Evolutionary conservation across 768 basidiomycete species (phyloP), one percentile per base, ranked within the genome.

Genomic region (Leccinum truebloodii): DNA sequence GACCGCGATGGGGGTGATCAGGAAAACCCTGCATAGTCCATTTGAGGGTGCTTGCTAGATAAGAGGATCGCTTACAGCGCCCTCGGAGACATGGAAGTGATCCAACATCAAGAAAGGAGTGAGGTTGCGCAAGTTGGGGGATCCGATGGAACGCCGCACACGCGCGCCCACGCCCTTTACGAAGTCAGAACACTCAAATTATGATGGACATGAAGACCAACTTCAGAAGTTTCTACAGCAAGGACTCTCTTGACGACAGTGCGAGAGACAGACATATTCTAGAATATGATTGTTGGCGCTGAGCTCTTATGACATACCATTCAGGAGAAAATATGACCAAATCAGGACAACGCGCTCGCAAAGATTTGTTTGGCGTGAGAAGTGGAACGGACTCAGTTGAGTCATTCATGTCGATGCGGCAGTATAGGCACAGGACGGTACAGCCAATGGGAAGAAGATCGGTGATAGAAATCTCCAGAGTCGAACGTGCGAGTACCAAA

Each of bases 81-180:
- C 90, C 68, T 84, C 73, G 1, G 77, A 74, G 58, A 90, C 81
- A 67, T 87, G 84, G 69, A 93, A 93, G 69, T 95, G 88, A 70
- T 93, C 90, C 12, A 92, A 77, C 90, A 98, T 87, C 56, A 98
- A 80, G 80, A 98, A 98, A 1, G 95, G 95, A 0, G 89, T 88
- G 44, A 97, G 76, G 71, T 95, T 97, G 54, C 87, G 80, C 39
- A 98, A 78, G 50, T 73, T 78, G 74, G 78, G 77, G 4, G 86
- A 82, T 7, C 96, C 96, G 63, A 98, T 97, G 46, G 89, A 91
- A 53, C 96, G 81, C 59, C 94, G 83, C 22, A 98, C 96, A 54
- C 81, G 78, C 18, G 90, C 95, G 6, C 93, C 93, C 3, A 77
- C 89, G 9, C 95, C 93, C 88, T 90, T 59, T 18, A 41, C 6